These are phyloP conservation scores for Pistacia atlantica DNA, from an alignment of 345 rosid genomes.

Conservation along the genomic window DNA sequence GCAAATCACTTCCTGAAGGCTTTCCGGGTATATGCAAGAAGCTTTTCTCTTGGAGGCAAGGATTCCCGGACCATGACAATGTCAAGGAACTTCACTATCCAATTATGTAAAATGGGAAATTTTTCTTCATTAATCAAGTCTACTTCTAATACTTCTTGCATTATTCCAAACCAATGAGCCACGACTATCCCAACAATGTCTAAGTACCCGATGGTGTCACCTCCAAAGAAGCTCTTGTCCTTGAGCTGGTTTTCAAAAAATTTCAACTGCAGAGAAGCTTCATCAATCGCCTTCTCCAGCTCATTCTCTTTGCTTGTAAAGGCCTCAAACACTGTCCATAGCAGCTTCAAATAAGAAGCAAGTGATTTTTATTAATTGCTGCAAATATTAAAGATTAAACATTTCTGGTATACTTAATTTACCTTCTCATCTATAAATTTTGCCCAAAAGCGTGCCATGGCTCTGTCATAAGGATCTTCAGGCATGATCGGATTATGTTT, in stretches of 20 bases:
- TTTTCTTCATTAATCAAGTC: conserved; percentile 24
- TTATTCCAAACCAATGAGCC: conserved; percentile 31
- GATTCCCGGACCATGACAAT: conserved; percentile 24
- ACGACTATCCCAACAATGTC: conserved; percentile 31
- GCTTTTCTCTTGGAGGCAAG: conserved; percentile 36
- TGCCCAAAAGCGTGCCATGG: conserved; percentile 42
- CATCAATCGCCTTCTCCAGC: conserved; percentile 23
- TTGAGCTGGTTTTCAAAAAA: conserved; percentile 33
- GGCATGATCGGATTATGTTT: conserved; percentile 38
- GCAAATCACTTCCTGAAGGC: neutral
- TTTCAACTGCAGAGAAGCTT: conserved; percentile 20
- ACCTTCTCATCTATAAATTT: conserved; percentile 38
- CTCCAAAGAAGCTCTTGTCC: conserved; percentile 37
- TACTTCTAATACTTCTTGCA: conserved; percentile 26
- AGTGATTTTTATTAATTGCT: neutral
- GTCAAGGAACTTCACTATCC: conserved; percentile 29
- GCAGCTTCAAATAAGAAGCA: conserved; percentile 8
- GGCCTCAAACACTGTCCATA: neutral
- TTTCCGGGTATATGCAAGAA: conserved; percentile 11
- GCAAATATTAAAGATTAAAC: neutral
- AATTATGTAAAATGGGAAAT: conserved; percentile 21
- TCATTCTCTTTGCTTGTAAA: conserved; percentile 17
- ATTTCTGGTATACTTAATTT: neutral
- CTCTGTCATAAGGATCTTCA: conserved; percentile 38
- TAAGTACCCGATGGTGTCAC: conserved; percentile 27